A percentile compares a stretch with the other conserved stretches of the same genome.
phyloP scores from a whole-genome alignment of 2,329 filamentous ascomycete genomes.

The Stylonectria norvegica region DNA sequence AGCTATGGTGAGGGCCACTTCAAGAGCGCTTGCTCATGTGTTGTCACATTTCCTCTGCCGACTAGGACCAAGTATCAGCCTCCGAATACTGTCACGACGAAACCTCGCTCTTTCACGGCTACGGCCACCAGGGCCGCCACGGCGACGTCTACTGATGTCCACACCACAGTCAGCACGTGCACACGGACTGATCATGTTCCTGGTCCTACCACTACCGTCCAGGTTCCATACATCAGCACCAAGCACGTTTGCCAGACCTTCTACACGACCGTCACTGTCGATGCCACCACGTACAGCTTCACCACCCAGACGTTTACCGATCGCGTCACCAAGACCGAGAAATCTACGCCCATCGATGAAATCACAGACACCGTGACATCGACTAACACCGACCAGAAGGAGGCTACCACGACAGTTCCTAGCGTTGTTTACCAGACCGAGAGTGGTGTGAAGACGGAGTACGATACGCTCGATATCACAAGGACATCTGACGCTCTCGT shows the following conservation, averaged over 20 bases:
- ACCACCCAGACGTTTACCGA: background rate
- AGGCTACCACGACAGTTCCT: background rate
- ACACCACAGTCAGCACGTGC: slow-evolving; percentile 1
- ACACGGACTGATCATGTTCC: slow-evolving; percentile 8
- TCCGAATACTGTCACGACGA: background rate
- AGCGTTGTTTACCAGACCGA: background rate
- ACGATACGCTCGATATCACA: background rate
- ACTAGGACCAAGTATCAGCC: slow-evolving; percentile 5
- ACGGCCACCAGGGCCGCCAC: background rate
- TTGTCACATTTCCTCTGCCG: slow-evolving; percentile 6
- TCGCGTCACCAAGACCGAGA: background rate
- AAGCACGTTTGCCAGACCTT: slow-evolving; percentile 5
- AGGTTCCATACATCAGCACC: background rate
- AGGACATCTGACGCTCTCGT: background rate
- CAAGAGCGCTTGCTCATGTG: slow-evolving; percentile 10
- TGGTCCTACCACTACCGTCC: background rate
- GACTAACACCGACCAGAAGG: background rate
- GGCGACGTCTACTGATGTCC: background rate
- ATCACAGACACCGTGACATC: background rate
- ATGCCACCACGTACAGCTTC: slow-evolving; percentile 2
- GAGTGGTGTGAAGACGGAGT: background rate
- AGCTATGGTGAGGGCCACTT: slow-evolving; percentile 6
- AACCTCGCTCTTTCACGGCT: background rate
- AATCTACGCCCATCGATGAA: background rate
- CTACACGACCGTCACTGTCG: slow-evolving; percentile 1